Evolutionary conservation across 805 yeast genomes (phyloP), one percentile per base, ranked within the genome.

Genomic region (Starmerella floris): DNA sequence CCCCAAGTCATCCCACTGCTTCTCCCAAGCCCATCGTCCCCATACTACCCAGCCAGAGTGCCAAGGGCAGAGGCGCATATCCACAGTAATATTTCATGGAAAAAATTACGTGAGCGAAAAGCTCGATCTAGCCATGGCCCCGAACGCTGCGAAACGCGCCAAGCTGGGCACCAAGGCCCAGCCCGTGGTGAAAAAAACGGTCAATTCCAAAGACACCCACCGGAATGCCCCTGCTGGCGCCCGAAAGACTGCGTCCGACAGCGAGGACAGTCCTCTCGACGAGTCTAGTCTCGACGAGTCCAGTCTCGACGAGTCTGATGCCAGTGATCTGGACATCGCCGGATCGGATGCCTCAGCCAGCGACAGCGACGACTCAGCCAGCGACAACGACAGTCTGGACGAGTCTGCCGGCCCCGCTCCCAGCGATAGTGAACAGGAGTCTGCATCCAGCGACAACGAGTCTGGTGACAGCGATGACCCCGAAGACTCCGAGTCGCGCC

Each of bases 301-400:
- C 13, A 13, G 13, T 9, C 11, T 9, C 8, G 8, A 31, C 13
- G 11, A 9, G 10, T 9, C 13, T 15, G 35, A 31, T 15, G 19
- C 13, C 35, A 31, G 35, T 31, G 22, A 31, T 11, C 22, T 26
- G 5, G 38, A 20, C 5, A 27, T 5, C 11, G 27, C 5, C n/a
- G 38, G 21, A 5, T 11, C 9, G 5, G n/a, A n/a, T n/a, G n/a
- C n/a, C n/a, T n/a, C n/a, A n/a, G n/a, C n/a, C n/a, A 16, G 27
- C 28, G 27, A 35, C 4, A 27, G 30, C 15, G 41, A 33, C 13
- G 26, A 16, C 6, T 39, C 25, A 4, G 38, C 22, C n/a, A 27
- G 36, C 23, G 51, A 39, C 4, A 40, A 41, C 11, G 41, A 30
- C 19, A 46, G 49, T 9, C 13, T 25, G 8, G 13, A 13, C 13